Evolutionary conservation across 75 land plant species (phyloP).

Genomic region (Selaginella tamariscina): DNA sequence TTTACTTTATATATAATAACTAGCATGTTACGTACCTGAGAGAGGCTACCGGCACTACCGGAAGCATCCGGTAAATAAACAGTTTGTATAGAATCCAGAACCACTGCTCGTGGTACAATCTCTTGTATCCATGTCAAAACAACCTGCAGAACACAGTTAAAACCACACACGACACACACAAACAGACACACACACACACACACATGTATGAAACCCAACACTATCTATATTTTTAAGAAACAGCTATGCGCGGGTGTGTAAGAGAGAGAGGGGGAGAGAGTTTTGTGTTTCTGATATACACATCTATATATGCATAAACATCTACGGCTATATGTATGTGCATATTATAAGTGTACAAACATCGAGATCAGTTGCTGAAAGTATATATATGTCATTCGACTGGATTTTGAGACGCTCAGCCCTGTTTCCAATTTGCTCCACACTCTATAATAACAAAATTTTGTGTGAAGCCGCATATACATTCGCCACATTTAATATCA

Average conservation of each 20-base stretch:
- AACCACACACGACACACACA: no score
- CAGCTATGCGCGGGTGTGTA: background rate
- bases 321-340: background rate
- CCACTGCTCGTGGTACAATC: constrained; percentile 52
- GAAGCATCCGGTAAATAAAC: constrained; percentile 50
- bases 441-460: constrained; percentile 41
- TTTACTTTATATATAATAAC: no score
- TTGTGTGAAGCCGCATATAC: background rate
- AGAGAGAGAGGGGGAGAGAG: background rate
- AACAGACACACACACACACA: no score
- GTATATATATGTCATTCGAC: constrained; percentile 43
- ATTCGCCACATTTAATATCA: background rate
- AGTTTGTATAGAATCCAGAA: constrained; percentile 90
- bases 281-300: background rate
- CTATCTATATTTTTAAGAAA: background rate
- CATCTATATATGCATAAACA: background rate
- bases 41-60: constrained; percentile 77
- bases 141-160: constrained; percentile 35
- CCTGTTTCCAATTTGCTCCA: constrained; percentile 76
- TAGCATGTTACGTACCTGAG: no score
- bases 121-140: constrained; percentile 41
- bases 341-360: constrained; percentile 18
- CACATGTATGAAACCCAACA: background rate
- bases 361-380: constrained; percentile 85
- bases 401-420: constrained; percentile 65